Base-by-base conservation (phyloP, 768 basidiomycete genomes). In the Boletus edulis region DNA sequence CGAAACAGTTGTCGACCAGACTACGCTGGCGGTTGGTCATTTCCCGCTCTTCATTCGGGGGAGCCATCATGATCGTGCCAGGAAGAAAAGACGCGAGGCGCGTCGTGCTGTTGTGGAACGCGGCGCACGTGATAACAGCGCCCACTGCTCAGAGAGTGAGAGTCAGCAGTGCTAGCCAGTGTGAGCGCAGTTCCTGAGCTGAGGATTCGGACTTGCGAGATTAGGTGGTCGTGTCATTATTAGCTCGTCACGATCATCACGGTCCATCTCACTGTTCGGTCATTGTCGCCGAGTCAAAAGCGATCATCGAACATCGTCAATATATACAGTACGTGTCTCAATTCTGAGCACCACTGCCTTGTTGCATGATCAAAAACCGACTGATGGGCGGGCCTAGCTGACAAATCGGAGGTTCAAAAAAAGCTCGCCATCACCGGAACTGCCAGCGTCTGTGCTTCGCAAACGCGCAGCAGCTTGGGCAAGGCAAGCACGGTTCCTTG, bases 1-100 rank as follows among this genome's bases (percentile, higher is more conserved):
- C 89, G 18, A 91, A 81, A 55, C 85, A 85, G 50, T 78, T 83
- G 64, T 91, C 87, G 18, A 90, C 85, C 5, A 88, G 71, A 34
- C 76, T 77, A 35, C 78, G 75, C 60, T 81, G 80, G 61, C 81
- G 67, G 14, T 67, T 64, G 53, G 69, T 73, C 75, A 83, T 77
- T 49, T 81, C 79, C 11, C 69, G 69, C 54, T 80, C 79, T 48
- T 58, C 49, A 31, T 37, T 60, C 22, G 52, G 17, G 48, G 52
- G 14, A n/a, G 37, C 40, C 64, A 65, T 62, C 49, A 4, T 35
- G 49, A 38, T 32, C 47, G 18, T 2, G 22, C 11, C 10, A 24
- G 31, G 17, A 40, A 9, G 35, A 47, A 18, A 29, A 45, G 51
- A 46, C 48, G 48, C 43, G 54, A 39, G 46, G 46, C 54, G 49